A percentile compares a stretch with the other conserved stretches of the same genome.
Evolutionary conservation across 2,329 filamentous ascomycete genomes (phyloP).

Genomic region (Sporothrix globosa): DNA sequence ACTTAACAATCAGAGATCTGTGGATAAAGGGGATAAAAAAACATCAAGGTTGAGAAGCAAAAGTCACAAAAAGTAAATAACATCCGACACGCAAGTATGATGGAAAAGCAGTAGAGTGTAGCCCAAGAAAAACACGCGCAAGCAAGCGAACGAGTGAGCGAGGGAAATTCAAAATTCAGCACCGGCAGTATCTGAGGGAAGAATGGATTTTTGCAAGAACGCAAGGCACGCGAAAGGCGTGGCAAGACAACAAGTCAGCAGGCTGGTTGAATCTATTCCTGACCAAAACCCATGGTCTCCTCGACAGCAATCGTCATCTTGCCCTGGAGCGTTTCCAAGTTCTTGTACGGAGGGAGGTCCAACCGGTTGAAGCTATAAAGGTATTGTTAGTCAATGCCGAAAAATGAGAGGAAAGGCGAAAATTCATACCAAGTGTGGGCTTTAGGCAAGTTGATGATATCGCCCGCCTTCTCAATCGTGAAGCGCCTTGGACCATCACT

Average conservation of each 20-base stretch:
- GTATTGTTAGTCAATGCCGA: background rate
- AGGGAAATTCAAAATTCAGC: background rate
- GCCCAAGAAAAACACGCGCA: background rate
- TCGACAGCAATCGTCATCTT: slow-evolving; percentile 97
- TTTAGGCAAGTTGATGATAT: slow-evolving; percentile 87
- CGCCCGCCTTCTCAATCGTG: slow-evolving; percentile 97
- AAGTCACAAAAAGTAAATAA: background rate
- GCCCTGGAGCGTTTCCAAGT: slow-evolving; percentile 76
- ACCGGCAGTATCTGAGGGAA: background rate
- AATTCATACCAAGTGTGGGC: slow-evolving; percentile 90
- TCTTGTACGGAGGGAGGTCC: slow-evolving; percentile 82
- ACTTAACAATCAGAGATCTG: background rate
- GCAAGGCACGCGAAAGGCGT: background rate
- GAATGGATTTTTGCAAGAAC: background rate
- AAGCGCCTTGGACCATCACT: slow-evolving; percentile 94
- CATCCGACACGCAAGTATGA: slow-evolving; percentile 20
- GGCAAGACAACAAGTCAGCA: background rate
- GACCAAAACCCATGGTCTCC: slow-evolving; percentile 97
- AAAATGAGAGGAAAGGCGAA: background rate
- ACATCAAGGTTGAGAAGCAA: background rate
- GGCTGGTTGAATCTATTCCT: slow-evolving; percentile 68
- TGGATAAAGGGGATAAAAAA: background rate
- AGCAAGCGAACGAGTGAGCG: background rate
- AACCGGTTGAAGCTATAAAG: background rate
- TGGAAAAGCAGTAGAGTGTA: background rate